Base-by-base conservation (phyloP, 2,329 filamentous ascomycete genomes). In the Dissoconium aciculare region DNA sequence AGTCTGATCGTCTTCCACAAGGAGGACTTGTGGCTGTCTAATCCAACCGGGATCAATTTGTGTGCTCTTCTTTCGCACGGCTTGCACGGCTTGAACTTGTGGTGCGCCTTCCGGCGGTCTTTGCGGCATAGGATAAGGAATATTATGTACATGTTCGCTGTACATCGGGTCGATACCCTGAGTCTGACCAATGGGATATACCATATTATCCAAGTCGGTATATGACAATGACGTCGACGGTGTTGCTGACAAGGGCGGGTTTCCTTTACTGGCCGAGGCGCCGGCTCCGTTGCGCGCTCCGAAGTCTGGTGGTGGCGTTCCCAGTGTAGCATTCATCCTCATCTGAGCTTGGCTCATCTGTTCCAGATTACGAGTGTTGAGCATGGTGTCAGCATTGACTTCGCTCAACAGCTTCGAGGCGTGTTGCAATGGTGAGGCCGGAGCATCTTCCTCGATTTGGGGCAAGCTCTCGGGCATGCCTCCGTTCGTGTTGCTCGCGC, bases 131-230 rank as follows among this genome's bases (percentile, higher is more conserved):
- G 77, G 66, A 51, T 93, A 95, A 0, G 85, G 83, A 33, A 94
- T 91, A 52, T 92, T 93, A 59, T 87, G 74, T 50, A 94, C 83
- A 50, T 94, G 84, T 46, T 94, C 85, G 44, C 81, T 78, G 51
- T 87, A 85, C 67, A 92, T 89, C 1, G 87, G 85, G 50, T 94
- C 85, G 42, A 94, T 94, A 31, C 85, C 85, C 42, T 91, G 81
- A 1, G 78, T 89, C 41, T 84, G 74, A 11, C 85, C 85, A 11
- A 92, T 83, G 0, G 87, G 85, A 51, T 94, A 95, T 6, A 94
- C 84, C 32, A 91, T 69, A 40, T 67, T 69, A 38, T 79, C 74
- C 26, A 78, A 54, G 33, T 78, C 74, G 10, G 62, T 62, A 23
- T 66, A 66, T 4, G 63, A 63, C 49, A 71, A 59, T 3, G 61